Percentiles rank a stretch among this genome's conserved stretches.
Evolutionary conservation across 345 rosid species (phyloP).

Genomic region (Camelina sativa): DNA sequence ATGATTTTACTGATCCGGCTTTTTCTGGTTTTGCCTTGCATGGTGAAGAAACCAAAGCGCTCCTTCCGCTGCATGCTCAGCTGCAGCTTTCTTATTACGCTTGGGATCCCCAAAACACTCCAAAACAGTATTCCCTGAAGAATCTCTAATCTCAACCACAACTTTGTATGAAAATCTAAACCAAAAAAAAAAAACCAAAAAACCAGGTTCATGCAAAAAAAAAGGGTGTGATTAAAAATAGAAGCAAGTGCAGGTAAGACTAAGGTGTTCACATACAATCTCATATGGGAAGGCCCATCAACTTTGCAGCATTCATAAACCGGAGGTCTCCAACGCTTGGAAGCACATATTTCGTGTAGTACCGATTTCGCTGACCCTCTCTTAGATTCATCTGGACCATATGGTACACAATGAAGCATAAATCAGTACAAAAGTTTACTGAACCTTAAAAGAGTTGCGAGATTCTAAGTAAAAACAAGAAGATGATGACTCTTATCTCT

Average conservation of each 20-base stretch:
- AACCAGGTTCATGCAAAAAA: slow-evolving; percentile 17
- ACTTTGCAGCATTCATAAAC: slow-evolving; percentile 61
- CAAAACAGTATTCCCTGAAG: slow-evolving; percentile 32
- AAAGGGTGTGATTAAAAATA: background rate
- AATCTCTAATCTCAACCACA: slow-evolving; percentile 47
- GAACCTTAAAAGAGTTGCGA: background rate
- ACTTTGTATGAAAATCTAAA: slow-evolving; percentile 67
- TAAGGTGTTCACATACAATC: slow-evolving; percentile 50
- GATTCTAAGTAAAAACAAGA: background rate
- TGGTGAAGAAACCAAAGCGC: slow-evolving; percentile 67
- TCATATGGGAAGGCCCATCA: slow-evolving; percentile 63
- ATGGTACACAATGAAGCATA: background rate
- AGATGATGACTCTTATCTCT: background rate
- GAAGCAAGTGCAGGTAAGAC: background rate
- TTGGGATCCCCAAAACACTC: slow-evolving; percentile 61
- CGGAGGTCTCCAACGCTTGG: slow-evolving; percentile 60
- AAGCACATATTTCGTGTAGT: slow-evolving; percentile 53
- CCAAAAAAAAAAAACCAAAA: background rate
- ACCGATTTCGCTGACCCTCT: slow-evolving; percentile 48
- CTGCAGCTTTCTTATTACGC: slow-evolving; percentile 58
- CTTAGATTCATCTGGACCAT: slow-evolving; percentile 40
- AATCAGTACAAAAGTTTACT: background rate
- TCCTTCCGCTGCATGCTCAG: slow-evolving; percentile 74
- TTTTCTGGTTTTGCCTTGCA: slow-evolving; percentile 27
- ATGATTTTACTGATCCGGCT: slow-evolving; percentile 5